Conservation (phyloP, 129 eudicot species). For the Artemisia tridentata region DNA sequence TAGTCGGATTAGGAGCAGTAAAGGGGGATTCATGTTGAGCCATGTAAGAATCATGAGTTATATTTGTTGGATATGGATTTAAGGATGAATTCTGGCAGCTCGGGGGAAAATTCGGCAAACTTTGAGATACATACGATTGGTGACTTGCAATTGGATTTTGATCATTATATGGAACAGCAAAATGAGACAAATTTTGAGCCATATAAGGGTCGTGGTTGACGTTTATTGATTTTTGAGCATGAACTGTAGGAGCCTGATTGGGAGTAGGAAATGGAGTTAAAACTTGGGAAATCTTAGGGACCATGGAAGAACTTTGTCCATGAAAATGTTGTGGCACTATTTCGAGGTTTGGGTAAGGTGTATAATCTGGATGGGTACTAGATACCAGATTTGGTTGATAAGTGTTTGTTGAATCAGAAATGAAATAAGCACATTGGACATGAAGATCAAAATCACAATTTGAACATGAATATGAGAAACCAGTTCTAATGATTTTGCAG, state of each 20-base stretch:
- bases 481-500: slow-evolving; percentile 35
- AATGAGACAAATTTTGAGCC: slow-evolving; percentile 15
- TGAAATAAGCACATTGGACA: slow-evolving; percentile 43
- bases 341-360: slow-evolving; percentile 13
- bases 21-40: neutral
- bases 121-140: too few relatives aligned
- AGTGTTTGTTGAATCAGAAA: slow-evolving; percentile 18
- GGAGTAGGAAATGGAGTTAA: slow-evolving; percentile 11
- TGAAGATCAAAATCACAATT: slow-evolving; percentile 42
- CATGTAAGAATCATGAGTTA: neutral
- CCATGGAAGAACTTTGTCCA: neutral
- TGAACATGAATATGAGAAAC: slow-evolving; percentile 40
- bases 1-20: neutral
- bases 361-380: slow-evolving; percentile 18
- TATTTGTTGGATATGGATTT: neutral
- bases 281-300: slow-evolving; percentile 2
- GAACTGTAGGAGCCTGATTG: slow-evolving; percentile 14
- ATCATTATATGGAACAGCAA: too few relatives aligned
- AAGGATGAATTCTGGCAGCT: too few relatives aligned
- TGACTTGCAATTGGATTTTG: too few relatives aligned
- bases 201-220: slow-evolving; percentile 22
- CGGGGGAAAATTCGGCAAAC: too few relatives aligned
- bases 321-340: slow-evolving; percentile 4
- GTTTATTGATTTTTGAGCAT: slow-evolving; percentile 8
- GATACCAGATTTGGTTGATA: slow-evolving; percentile 9